Evolutionary conservation across 306 rosid species (phyloP), one percentile per base, ranked within the genome.

Genomic region (Phaseolus lunatus): DNA sequence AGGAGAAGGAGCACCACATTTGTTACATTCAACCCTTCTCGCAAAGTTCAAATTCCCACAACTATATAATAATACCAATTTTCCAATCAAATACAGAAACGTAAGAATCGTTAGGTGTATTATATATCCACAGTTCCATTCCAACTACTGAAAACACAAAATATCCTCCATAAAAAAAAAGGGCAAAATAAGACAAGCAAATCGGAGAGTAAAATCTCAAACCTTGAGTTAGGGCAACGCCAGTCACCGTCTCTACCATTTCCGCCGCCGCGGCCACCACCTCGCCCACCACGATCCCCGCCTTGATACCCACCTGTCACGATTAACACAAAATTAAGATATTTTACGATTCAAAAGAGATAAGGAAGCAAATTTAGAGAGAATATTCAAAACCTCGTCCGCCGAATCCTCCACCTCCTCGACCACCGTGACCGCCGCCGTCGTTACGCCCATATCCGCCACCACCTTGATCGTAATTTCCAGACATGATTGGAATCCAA

Each of bases 191-290:
- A 9, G 43, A 63, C 15, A 16, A 3, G 15, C 19, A 26, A 43
- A 11, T 53, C 59, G n/a, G 18, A 59, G 75, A 2, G 5, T 29
- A 15, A 26, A 59, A n/a, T 57, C 18, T 24, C 35, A 57, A 23
- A 84, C 99, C 96, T 88, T 47, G 91, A 88, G 62, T 89, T 92
- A 68, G 99, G 98, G 82, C 99, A 96, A 3, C 89, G 89, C 99
- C 99, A 96, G 79, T 96, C 98, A 37, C 99, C 99, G 47, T 96
- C 99, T 87, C 97, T 86, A 48, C 99, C 99, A 24, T 98, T 73
- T 13, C 97, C 97, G 41, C 94, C 91, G 0, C 95, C 89, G 0
- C 96, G 58, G 0, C 92, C 86, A 4, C 90, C 85, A 0, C 92
- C 94, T 54, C 98, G 82, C 26, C 95, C 91, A 3, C 98, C 93